Percentiles rank a stretch among this genome's conserved stretches.
These are phyloP conservation scores for Colletotrichum sp. DNA, from an alignment of 2,329 filamentous ascomycete species.

Conservation along the genomic window DNA sequence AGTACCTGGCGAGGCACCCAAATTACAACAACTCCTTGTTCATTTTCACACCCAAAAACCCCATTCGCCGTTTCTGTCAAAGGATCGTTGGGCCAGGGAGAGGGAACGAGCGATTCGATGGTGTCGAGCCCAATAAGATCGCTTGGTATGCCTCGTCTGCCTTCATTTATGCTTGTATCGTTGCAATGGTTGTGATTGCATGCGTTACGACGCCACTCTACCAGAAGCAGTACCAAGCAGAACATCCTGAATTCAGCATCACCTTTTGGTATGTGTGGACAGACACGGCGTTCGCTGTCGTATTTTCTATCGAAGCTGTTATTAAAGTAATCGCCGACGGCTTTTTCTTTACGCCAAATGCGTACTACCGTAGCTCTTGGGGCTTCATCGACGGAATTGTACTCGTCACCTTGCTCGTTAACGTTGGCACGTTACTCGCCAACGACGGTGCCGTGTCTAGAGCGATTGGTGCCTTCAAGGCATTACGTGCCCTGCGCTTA, in stretches of 20 bases:
- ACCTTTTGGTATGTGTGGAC: constrained; percentile 95
- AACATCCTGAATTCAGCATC: constrained; percentile 59
- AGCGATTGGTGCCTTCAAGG: constrained; percentile 96
- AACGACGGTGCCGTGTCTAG: constrained; percentile 86
- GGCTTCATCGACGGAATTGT: constrained; percentile 94
- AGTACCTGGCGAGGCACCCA: constrained; percentile 86
- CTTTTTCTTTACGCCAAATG: constrained; percentile 95
- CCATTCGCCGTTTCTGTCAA: constrained; percentile 83
- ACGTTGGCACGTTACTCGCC: constrained; percentile 81
- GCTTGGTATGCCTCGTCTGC: constrained; percentile 94
- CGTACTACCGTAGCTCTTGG: constrained; percentile 96
- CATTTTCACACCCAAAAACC: constrained; percentile 81
- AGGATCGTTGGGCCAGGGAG: constrained; percentile 89
- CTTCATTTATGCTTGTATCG: constrained; percentile 91
- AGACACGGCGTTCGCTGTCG: constrained; percentile 84
- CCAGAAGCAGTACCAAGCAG: constrained; percentile 83
- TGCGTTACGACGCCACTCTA: constrained; percentile 95
- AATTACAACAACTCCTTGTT: constrained; percentile 93
- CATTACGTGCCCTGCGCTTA: constrained; percentile 85
- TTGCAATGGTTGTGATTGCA: constrained; percentile 96
- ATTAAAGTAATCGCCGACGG: constrained; percentile 97
- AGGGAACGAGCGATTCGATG: constrained; percentile 85
- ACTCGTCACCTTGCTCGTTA: constrained; percentile 92
- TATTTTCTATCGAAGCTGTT: constrained; percentile 85
- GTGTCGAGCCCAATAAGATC: constrained; percentile 84